Base-by-base conservation (phyloP, 1,284 basidiomycete genomes). In the Cutaneotrichosporon sp. region DNA sequence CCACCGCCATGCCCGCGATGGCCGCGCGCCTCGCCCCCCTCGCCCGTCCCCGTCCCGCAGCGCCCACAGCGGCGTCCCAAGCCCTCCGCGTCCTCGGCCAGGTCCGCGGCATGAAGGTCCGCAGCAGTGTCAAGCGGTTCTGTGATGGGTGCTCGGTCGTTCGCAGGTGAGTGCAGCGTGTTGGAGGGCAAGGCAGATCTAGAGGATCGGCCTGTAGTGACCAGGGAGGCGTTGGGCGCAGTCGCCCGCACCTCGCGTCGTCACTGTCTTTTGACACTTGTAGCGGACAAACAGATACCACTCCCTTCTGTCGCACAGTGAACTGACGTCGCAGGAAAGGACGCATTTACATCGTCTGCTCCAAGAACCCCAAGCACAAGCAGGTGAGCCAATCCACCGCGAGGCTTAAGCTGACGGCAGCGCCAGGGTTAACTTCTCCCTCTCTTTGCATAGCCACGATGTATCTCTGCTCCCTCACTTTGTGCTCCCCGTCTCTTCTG, bases 321-420 rank as follows among this genome's bases (percentile, higher is more conserved):
- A n/a, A n/a, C n/a, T 59, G 45, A 55, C 41, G 18, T 2, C 58
- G 67, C 46, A 74, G 94, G 66, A 94, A 97, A 72, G 92, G 92
- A 45, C 83, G 88, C 64, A 82, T 97, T 41, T 97, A 94, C 76
- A 85, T 97, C 41, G 84, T 97, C 41, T 98, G 94, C 76, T 84
- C 84, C 18, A 90, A 89, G 72, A 90, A 97, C 69, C 88, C 93
- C 4, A 97, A 96, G 76, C 94, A 97, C 76, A 97, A 97, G 76
- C 94, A 97, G 85, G 94, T 93, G 62, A 56, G 84, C 77, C n/a
- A n/a, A n/a, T 23, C 4, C 26, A 12, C 36, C 7, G 23, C 2
- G 1, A 8, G n/a, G 4, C n/a, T n/a, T 2, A 33, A 20, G 33
- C 45, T 51, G 43, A 55, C 43, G 18, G 5, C 38, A 57, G 51